These are phyloP conservation scores for Patellifolia procumbens DNA, from an alignment of 179 eudicot genomes.

Conservation along the genomic window DNA sequence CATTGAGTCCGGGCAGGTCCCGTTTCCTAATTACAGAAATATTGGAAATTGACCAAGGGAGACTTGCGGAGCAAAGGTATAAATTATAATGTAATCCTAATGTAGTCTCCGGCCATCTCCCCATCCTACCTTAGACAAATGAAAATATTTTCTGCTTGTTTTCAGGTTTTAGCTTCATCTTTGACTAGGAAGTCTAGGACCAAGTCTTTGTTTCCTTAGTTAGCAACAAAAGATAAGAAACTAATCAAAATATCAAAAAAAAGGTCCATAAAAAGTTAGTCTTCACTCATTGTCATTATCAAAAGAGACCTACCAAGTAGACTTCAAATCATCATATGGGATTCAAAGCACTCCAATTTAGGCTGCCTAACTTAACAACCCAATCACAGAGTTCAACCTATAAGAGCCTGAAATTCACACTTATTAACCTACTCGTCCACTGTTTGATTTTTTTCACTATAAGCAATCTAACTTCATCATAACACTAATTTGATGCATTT, in stretches of 20 bases:
- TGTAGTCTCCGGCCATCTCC: background rate
- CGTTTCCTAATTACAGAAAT: constrained; percentile 44
- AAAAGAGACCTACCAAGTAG: constrained; percentile 1
- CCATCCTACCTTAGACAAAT: constrained; percentile 8
- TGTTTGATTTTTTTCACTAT: too few relatives aligned
- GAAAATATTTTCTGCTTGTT: constrained; percentile 13
- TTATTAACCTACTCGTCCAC: constrained; percentile 1
- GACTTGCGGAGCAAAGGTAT: constrained; percentile 54
- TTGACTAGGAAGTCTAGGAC: background rate
- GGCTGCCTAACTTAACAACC: constrained; percentile 31
- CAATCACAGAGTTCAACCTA: constrained; percentile 16
- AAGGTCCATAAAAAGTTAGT: background rate
- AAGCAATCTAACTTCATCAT: background rate
- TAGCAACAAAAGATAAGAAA: constrained; percentile 13
- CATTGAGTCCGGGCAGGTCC: constrained; percentile 67
- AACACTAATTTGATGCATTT: constrained; percentile 4
- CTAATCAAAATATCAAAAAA: constrained; percentile 1
- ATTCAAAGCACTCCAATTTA: constrained; percentile 15
- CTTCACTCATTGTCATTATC: background rate
- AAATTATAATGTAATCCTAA: background rate
- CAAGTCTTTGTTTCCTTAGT: constrained; percentile 14
- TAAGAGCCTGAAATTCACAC: constrained; percentile 5
- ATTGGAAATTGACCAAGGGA: constrained; percentile 14
- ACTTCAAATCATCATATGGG: background rate
- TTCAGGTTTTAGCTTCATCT: constrained; percentile 8